Conservation (phyloP, 495 filamentous ascomycete genomes). For the Sordaria brevicollis region DNA sequence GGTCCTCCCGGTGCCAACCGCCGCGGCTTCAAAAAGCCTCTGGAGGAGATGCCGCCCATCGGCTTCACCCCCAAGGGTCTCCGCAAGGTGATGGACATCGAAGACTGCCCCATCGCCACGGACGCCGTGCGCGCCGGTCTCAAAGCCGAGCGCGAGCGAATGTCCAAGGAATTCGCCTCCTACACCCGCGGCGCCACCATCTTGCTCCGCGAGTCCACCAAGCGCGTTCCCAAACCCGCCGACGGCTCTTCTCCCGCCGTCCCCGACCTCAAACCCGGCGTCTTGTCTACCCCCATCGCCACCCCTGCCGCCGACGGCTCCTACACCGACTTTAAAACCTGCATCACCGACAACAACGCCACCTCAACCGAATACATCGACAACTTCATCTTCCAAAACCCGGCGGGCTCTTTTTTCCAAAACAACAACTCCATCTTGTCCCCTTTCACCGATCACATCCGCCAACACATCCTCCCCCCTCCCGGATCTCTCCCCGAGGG, state of each 20-base stretch:
- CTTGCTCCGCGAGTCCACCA: constrained; percentile 76
- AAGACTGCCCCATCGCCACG: constrained; percentile 94
- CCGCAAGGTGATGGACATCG: constrained; percentile 72
- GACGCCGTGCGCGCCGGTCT: constrained; percentile 70
- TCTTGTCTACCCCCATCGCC: constrained; percentile 10
- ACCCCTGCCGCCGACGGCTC: constrained; percentile 24
- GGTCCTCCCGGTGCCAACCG: constrained; percentile 42
- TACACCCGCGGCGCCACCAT: constrained; percentile 81
- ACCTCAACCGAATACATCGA: constrained; percentile 78
- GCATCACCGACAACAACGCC: constrained; percentile 74
- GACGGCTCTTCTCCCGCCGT: constrained; percentile 17
- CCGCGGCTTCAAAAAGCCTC: constrained; percentile 26
- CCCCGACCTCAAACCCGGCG: constrained; percentile 2
- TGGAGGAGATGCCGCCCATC: constrained; percentile 58
- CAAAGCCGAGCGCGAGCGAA: constrained; percentile 58
- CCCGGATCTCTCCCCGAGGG: constrained; percentile 9
- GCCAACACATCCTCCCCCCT: constrained; percentile 58
- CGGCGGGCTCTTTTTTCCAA: constrained; percentile 92
- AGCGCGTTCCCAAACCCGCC: constrained; percentile 47
- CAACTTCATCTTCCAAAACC: constrained; percentile 75
- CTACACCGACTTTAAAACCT: constrained; percentile 69
- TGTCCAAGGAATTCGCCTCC: constrained; percentile 55
- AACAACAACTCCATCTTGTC: constrained; percentile 99
- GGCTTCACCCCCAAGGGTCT: constrained; percentile 82
- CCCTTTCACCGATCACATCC: constrained; percentile 81